A percentile compares a stretch with the other conserved stretches of the same genome.
These are phyloP conservation scores for Monilinia fructigena DNA, from an alignment of 2,329 filamentous ascomycete species.

Conservation along the genomic window DNA sequence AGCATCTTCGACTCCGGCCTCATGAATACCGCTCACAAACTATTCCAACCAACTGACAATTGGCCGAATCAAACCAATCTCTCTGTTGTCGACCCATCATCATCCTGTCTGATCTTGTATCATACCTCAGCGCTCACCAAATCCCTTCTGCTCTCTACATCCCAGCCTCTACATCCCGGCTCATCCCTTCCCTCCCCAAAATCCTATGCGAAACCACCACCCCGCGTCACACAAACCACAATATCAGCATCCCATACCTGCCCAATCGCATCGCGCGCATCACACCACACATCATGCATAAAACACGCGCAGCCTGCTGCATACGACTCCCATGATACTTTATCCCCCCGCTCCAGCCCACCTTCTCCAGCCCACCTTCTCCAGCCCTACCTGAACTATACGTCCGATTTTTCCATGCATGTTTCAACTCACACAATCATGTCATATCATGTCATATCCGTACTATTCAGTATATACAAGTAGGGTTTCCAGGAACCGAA, in stretches of 20 bases:
- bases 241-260: background rate
- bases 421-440: background rate
- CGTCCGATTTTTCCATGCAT: background rate
- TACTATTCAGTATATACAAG: background rate
- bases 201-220: background rate
- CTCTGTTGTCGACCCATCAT: background rate
- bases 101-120: too few relatives aligned
- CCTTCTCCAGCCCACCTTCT: background rate
- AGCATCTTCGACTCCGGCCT: background rate
- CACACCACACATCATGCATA: background rate
- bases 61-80: background rate
- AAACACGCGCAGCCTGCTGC: background rate
- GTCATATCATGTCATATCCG: too few relatives aligned
- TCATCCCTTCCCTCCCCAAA: background rate
- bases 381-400: background rate
- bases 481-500: background rate
- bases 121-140: background rate
- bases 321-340: background rate
- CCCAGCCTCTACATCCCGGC: background rate
- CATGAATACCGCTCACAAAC: background rate
- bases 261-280: too few relatives aligned
- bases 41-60: background rate
- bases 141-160: too few relatives aligned
- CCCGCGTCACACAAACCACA: background rate
- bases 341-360: background rate